Conservation (phyloP, 495 filamentous ascomycete species). For the Podospora bellae-mahoneyi region DNA sequence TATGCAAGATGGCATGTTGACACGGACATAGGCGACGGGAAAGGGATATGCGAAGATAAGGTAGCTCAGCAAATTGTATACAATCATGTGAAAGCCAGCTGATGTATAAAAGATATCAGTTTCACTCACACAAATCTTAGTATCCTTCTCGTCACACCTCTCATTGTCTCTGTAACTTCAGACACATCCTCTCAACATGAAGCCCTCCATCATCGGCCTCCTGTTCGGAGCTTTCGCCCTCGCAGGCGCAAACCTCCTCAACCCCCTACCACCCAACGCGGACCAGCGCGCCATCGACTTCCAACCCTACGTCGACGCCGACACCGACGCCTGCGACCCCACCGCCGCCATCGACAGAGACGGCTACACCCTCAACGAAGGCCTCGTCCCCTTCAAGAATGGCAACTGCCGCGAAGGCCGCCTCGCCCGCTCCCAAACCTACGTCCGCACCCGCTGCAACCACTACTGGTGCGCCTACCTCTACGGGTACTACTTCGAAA, state of each 20-base stretch:
- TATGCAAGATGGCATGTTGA: neutral
- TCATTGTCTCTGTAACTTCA: neutral
- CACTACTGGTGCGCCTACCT: slow-evolving; percentile 7
- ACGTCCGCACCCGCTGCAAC: slow-evolving; percentile 5
- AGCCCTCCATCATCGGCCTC: neutral
- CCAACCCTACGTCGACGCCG: neutral
- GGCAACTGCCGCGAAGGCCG: neutral
- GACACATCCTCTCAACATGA: neutral
- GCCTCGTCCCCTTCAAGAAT: neutral
- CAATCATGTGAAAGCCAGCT: neutral
- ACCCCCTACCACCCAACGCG: neutral
- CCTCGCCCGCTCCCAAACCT: neutral
- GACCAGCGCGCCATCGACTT: neutral
- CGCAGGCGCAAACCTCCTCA: neutral
- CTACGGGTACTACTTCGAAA: slow-evolving; percentile 6
- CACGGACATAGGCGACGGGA: neutral
- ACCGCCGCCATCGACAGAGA: slow-evolving; percentile 2
- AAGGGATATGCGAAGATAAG: neutral
- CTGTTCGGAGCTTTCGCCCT: neutral
- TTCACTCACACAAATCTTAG: neutral
- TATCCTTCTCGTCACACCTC: neutral
- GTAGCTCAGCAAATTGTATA: neutral
- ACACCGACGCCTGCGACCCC: neutral
- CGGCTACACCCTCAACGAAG: neutral
- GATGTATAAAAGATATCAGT: neutral